Base-by-base conservation (phyloP, 73 alveolate species). In the Chromera velia region DNA sequence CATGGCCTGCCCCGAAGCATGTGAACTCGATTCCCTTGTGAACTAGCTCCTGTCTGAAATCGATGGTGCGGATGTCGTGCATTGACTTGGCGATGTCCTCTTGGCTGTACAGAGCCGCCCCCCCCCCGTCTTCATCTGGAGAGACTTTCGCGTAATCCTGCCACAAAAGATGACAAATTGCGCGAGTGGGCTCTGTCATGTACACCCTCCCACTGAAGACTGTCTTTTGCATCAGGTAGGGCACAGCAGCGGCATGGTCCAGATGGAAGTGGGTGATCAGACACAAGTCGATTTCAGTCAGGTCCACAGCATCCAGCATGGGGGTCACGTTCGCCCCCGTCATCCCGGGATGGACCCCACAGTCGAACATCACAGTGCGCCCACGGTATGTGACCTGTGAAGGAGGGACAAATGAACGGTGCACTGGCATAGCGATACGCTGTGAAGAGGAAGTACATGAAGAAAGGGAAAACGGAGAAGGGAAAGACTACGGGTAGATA, bases 1-100 rank as follows among this genome's bases (percentile, higher is more conserved):
- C 99, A 93, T 96, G 99, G 13, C 99, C 99, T 4, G 99, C 99
- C 76, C 90, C 92, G 81, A 91, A 96, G 76, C 98, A 94, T 63
- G 93, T 82, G 67, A 96, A 93, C 75, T 91, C 93, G 32, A 96
- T 93, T 13, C 98, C 98, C 69, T 93, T 88, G 32, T 82, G 81
- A 70, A 91, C 95, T 32, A 88, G 90, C 84, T 94, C 98, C 81
- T 94, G 90, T 86, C 94, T 97, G 83, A 88, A 94, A 76, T 94
- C 94, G 45, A 96, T 81, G 74, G 90, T 82, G 46, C 87, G 80
- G 29, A 96, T 95, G 74, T 93, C 89, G 48, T 93, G 93, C 55
- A 89, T 40, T 10, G 98, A 92, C 65, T 86, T 81, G 70, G 89
- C 91, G 27, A 96, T 74, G 72, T 95, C 98, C 67, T 92, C 90